A percentile compares a stretch with the other conserved stretches of the same genome.
Conservation (phyloP, 495 filamentous ascomycete genomes). For the Tuber indicum region DNA sequence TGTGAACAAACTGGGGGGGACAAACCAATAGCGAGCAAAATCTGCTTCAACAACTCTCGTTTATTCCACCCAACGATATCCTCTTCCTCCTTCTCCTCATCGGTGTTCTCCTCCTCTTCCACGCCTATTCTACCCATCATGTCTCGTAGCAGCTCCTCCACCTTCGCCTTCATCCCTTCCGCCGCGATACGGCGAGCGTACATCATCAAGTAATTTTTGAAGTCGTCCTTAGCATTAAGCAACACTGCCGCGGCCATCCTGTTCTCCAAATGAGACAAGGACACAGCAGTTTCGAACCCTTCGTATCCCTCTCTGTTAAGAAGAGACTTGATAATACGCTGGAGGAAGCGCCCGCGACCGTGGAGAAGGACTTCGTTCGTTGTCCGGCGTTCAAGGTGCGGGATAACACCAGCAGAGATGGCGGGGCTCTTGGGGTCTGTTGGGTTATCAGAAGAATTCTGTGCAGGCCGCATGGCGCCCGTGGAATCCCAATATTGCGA, state of each 20-base stretch:
- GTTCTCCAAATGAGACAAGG: conserved; percentile 93
- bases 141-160: conserved; percentile 79
- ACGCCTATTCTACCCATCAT: conserved; percentile 60
- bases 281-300: conserved; percentile 81
- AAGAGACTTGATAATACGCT: conserved; percentile 78
- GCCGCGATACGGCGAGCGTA: conserved; percentile 92
- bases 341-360: conserved; percentile 79
- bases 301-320: conserved; percentile 84
- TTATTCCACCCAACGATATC: conserved; percentile 83
- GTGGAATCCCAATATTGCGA: conserved; percentile 95
- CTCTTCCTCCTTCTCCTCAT: conserved; percentile 46
- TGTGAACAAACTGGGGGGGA: conserved; percentile 21
- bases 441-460: conserved; percentile 50
- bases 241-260: conserved; percentile 81
- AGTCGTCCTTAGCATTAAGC: conserved; percentile 81
- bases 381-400: conserved; percentile 85
- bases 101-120: conserved; percentile 48
- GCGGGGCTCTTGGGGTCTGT: conserved; percentile 48
- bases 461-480: conserved; percentile 66
- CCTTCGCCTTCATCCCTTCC: conserved; percentile 76
- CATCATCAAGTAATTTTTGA: conserved; percentile 85
- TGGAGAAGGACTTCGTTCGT: conserved; percentile 88
- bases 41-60: conserved; percentile 75
- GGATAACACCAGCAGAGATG: conserved; percentile 87
- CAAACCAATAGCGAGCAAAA: conserved; percentile 87